Evolutionary conservation across 768 basidiomycete genomes (phyloP).

Genomic region (Trametes punicea): DNA sequence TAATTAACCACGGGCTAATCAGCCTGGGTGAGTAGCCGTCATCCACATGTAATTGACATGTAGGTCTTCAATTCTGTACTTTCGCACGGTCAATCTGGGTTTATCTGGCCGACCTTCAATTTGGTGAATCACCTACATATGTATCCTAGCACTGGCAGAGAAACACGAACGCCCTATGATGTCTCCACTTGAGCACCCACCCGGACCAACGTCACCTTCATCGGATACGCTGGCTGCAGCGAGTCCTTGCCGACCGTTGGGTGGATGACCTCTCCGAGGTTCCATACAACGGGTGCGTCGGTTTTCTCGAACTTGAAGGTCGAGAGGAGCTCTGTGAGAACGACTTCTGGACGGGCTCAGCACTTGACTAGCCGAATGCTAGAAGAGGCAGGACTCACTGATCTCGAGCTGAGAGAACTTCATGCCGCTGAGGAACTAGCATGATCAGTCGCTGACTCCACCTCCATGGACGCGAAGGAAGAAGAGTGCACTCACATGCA

Average conservation of each 20-base stretch:
- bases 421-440: conserved; percentile 33
- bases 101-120: too few species aligned
- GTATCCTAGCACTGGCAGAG: too few species aligned
- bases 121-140: too few species aligned
- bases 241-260: conserved; percentile 1
- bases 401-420: conserved; percentile 44
- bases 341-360: conserved; percentile 5
- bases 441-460: background rate
- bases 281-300: conserved; percentile 12
- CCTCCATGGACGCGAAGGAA: background rate
- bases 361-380: background rate
- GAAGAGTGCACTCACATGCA: conserved; percentile 11
- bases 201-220: background rate
- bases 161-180: too few species aligned
- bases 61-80: too few species aligned
- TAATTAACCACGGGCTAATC: too few species aligned
- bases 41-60: too few species aligned
- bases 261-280: conserved; percentile 1
- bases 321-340: conserved; percentile 7
- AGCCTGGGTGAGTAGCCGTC: too few species aligned
- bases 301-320: conserved; percentile 16
- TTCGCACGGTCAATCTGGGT: too few species aligned
- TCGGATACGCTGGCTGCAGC: background rate
- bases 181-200: too few species aligned
- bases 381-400: conserved; percentile 37